phyloP scores from a whole-genome alignment of 371 early-diverging fungal genomes.

The Apophysomyces elegans region DNA sequence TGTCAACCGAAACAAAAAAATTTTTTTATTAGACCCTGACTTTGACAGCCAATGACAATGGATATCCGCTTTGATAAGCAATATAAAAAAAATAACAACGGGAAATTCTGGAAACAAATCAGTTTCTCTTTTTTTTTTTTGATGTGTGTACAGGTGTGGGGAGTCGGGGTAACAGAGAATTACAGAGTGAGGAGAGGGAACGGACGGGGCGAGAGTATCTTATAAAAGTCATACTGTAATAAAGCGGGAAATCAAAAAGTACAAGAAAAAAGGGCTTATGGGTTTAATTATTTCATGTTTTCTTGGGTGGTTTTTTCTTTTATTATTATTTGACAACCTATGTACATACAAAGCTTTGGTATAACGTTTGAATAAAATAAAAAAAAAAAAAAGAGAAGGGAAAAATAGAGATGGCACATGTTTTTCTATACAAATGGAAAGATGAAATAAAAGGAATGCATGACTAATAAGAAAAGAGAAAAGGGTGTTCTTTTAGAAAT shows the following conservation, averaged over 20 bases:
- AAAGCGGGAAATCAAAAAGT: background rate
- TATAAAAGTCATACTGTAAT: too few relatives aligned
- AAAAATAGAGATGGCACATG: background rate
- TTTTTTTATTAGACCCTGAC: slow-evolving; percentile 3
- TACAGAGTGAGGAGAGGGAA: too few relatives aligned
- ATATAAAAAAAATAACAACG: background rate
- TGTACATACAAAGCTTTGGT: background rate
- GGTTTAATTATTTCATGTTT: background rate
- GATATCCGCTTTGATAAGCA: background rate
- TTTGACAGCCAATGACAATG: background rate
- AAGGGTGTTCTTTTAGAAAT: slow-evolving; percentile 21
- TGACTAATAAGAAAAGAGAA: background rate
- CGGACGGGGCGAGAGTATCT: too few relatives aligned
- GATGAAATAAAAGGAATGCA: background rate
- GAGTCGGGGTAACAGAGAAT: background rate
- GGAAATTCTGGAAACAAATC: slow-evolving; percentile 2
- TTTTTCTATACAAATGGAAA: background rate
- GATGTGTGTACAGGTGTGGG: background rate
- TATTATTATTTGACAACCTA: background rate
- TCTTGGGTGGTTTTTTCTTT: background rate
- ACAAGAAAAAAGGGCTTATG: too few relatives aligned
- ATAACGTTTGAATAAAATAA: background rate
- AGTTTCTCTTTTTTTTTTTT: background rate
- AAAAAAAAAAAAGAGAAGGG: background rate
- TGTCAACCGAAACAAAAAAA: background rate